These are phyloP conservation scores for Septoria linicola DNA, from an alignment of 2,329 filamentous ascomycete species.

Conservation along the genomic window DNA sequence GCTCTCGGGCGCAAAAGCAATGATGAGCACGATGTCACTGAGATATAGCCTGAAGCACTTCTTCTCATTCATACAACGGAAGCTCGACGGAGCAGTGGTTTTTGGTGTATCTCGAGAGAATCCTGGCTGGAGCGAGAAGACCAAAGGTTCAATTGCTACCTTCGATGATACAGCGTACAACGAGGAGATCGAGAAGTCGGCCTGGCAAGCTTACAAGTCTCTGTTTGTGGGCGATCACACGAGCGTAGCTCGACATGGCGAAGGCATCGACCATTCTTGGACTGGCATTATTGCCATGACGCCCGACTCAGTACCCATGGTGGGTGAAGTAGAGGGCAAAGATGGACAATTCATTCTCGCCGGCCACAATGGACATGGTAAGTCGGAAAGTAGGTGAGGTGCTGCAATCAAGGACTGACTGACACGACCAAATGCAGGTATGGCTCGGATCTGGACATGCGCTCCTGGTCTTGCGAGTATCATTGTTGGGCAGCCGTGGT, in stretches of 20 bases:
- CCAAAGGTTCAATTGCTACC: constrained; percentile 32
- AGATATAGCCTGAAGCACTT: constrained; percentile 50
- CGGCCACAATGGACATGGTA: constrained; percentile 47
- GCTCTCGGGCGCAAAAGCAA: constrained; percentile 38
- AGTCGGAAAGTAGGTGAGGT: neutral
- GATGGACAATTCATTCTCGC: constrained; percentile 52
- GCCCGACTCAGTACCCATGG: constrained; percentile 46
- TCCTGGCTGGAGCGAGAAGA: constrained; percentile 34
- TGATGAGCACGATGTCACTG: constrained; percentile 47
- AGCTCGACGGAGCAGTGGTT: constrained; percentile 46
- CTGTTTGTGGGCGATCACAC: constrained; percentile 37
- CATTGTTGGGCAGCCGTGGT: constrained; percentile 36
- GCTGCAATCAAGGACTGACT: neutral
- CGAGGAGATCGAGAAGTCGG: constrained; percentile 44
- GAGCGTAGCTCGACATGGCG: constrained; percentile 38
- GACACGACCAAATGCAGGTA: constrained; percentile 19
- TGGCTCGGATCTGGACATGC: constrained; percentile 50
- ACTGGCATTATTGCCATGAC: constrained; percentile 52
- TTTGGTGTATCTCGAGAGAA: constrained; percentile 47
- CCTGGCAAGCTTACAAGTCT: constrained; percentile 38
- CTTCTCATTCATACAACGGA: constrained; percentile 52
- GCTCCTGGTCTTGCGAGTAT: constrained; percentile 48
- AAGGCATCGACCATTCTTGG: constrained; percentile 50
- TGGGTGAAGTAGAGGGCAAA: constrained; percentile 44
- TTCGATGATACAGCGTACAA: constrained; percentile 45